Evolutionary conservation across 352 stramenopile species (phyloP).

Genomic region (Phytophthora cactorum): DNA sequence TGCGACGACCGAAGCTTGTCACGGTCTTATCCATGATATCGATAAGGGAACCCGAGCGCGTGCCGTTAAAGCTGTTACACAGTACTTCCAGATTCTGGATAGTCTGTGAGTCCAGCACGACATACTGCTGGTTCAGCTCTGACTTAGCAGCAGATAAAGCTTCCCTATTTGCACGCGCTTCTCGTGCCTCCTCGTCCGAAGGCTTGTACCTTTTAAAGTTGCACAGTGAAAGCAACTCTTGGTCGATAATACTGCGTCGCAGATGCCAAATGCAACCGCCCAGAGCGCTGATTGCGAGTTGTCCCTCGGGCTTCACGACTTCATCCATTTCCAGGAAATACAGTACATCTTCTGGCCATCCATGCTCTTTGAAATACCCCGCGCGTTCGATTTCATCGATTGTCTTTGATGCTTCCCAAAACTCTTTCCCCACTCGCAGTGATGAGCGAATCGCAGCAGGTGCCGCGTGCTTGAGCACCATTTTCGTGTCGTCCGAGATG

Average conservation of each 20-base stretch:
- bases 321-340: constrained; percentile 78
- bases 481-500: constrained; percentile 68
- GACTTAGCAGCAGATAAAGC: constrained; percentile 38
- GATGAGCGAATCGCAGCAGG: constrained; percentile 69
- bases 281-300: constrained; percentile 72
- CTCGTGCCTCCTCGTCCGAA: constrained; percentile 65
- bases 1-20: constrained; percentile 94
- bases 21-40: constrained; percentile 90
- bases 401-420: constrained; percentile 92
- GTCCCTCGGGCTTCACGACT: constrained; percentile 58
- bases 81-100: constrained; percentile 98
- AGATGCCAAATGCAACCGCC: constrained; percentile 85
- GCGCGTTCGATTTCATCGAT: constrained; percentile 91
- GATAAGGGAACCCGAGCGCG: constrained; percentile 92
- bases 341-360: constrained; percentile 66
- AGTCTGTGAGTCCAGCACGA: constrained; percentile 97
- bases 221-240: constrained; percentile 78
- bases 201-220: constrained; percentile 86
- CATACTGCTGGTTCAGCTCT: constrained; percentile 83
- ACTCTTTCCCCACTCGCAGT: constrained; percentile 71
- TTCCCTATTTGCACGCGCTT: constrained; percentile 27
- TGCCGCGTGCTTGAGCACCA: constrained; percentile 77
- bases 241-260: constrained; percentile 82
- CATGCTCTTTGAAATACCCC: constrained; percentile 88
- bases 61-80: constrained; percentile 91